Base-by-base conservation (phyloP, 257 asterid genomes). In the Petunia axillaris region DNA sequence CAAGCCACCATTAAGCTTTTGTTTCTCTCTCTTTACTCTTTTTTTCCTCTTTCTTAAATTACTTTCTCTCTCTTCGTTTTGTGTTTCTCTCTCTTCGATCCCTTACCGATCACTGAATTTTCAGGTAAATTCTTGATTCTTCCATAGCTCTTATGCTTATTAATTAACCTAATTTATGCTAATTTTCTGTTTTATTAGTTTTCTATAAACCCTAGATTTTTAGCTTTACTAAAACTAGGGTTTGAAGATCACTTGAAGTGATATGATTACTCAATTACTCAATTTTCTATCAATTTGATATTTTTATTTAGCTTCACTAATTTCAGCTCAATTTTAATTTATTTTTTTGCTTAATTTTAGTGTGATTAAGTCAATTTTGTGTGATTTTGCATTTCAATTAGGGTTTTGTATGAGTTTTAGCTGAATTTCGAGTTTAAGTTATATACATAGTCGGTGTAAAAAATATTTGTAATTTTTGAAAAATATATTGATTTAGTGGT, bases 201-300 rank as follows among this genome's bases (percentile, higher is more conserved):
- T 35, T 63, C 74, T 78, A 86, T 86, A 90, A 91, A 87, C 97
- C 94, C 91, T 87, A 88, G 86, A 64, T 83, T 60, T 67, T 76
- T 65, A 73, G 50, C 78, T 87, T 80, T 76, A 88, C 36, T 85
- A 36, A 60, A 85, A 84, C 53, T 89, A 85, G 92, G 89, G 91
- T 75, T 86, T 86, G 67, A 76, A 64, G 62, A n/a, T 68, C 48
- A 35, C 75, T 81, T 62, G 53, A 77, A 81, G 85, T 84, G 84
- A 43, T 80, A 13, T 81, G 86, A 50, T 44, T 14, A 68, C 59
- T 64, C 50, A 63, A 54, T 53, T 71, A 3, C 50, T 75, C 58
- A 6, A 44, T 75, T 79, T 25, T 25, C 25, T 25, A 25, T 25
- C 25, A 25, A 25, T 25, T 25, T 25, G 25, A 25, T 25, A 25